Evolutionary conservation across 768 basidiomycete species (phyloP), one percentile per base, ranked within the genome.

Genomic region (Kwoniella europaea): DNA sequence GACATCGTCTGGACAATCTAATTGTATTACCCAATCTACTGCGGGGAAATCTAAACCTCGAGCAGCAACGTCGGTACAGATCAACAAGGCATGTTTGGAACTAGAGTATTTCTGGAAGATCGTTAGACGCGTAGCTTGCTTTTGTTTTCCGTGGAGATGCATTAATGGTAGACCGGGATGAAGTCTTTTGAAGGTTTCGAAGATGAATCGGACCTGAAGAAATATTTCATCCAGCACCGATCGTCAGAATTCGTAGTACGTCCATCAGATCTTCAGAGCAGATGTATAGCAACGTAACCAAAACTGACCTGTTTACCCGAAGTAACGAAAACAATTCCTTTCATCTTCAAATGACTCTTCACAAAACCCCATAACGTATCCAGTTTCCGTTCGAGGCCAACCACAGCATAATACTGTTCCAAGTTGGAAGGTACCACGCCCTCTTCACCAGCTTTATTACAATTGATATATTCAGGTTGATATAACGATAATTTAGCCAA

Each of bases 11-110:
- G 96, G 96, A 2, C 92, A 93, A 82, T 99, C 96, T 13, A 94
- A 85, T 82, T 99, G 96, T 35, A 99, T 81, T 1, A 99, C 96
- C 96, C 96, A 98, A 83, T 97, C 93, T 22, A 99, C 90, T 0
- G 92, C 88, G 4, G 97, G 96, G 84, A 99, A 99, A 84, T 99
- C 96, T 67, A 98, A 86, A 1, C 96, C 96, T 68, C 96, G 90
- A 4, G 96, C 93, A 44, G 96, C 96, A 70, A 99, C 91, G 80
- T 99, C 96, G 12, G 96, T 99, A 18, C 95, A 94, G 76, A 99
- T 91, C 22, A 98, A 87, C 6, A 96, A 88, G 2, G 94, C 91
- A 75, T 94, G 90, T 74, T 90, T 89, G 56, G 90, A 90, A 2
- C 88, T 85, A 2, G 91, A 91, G 85, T 97, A 99, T 54, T 90